A percentile compares a stretch with the other conserved stretches of the same genome.
Evolutionary conservation across 495 filamentous ascomycete species (phyloP).

Genomic region (Hypoxylon intermedium): DNA sequence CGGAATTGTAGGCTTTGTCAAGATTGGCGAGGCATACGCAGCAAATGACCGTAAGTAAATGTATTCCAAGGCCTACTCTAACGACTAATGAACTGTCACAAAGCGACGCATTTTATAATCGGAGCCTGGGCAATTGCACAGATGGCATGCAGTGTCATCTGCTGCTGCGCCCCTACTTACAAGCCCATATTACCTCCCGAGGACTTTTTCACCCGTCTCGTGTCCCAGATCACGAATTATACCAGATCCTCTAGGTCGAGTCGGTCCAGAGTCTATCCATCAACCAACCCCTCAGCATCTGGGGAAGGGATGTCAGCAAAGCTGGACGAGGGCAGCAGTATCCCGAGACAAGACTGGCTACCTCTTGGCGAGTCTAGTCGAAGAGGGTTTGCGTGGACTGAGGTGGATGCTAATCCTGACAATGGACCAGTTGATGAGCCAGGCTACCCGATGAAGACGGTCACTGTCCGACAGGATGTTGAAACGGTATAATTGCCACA

Average conservation of each 20-base stretch:
- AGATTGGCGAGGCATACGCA: constrained; percentile 11
- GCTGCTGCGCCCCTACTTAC: constrained; percentile 25
- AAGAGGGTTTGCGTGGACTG: not conserved
- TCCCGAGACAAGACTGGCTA: not conserved
- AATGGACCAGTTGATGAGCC: not conserved
- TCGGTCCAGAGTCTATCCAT: not conserved
- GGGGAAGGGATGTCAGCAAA: not conserved
- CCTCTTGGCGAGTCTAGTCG: not conserved
- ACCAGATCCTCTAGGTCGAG: not conserved
- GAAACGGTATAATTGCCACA: not conserved
- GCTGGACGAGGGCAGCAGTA: not conserved
- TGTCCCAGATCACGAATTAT: not conserved
- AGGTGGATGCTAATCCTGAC: not conserved
- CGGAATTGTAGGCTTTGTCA: constrained; percentile 18
- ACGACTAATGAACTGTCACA: not conserved
- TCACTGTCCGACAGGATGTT: not conserved
- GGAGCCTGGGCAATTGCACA: constrained; percentile 12
- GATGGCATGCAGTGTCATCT: constrained; percentile 13
- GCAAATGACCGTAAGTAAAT: constrained; percentile 3
- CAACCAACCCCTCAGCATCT: not conserved
- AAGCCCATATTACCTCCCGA: constrained; percentile 1
- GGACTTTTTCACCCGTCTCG: not conserved
- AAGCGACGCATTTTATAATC: not conserved
- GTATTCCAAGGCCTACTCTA: not conserved
- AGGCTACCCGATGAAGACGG: not conserved